Base-by-base conservation (phyloP, 805 yeast genomes). In the Isabelozyma pseudorhagii region DNA sequence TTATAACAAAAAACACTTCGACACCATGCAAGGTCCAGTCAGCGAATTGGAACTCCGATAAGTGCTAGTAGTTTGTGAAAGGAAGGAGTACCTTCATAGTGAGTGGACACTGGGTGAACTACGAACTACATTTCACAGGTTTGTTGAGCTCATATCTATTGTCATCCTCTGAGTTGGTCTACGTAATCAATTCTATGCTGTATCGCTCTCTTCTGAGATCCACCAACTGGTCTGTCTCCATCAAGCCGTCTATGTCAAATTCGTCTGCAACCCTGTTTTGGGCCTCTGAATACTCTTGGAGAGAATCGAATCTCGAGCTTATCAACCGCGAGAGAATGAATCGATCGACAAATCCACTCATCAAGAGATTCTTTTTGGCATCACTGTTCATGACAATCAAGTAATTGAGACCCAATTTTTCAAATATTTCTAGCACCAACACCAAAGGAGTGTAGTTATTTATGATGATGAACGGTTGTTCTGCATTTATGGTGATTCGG, bases 331-430 rank as follows among this genome's bases (percentile, higher is more conserved):
- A 55, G 6, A 74, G 50, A 9, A 70, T 58, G 48, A 69, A 74
- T 40, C 78, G 50, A 51, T 74, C 78, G 7, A 72, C 59, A 48
- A 71, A 72, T 11, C 79, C 79, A 11, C 60, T 49, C 62, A 71
- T 62, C 2, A 46, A 10, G 17, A 49, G 51, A 13, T 42, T 44
- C 27, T 55, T 46, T 9, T 53, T 50, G 8, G 14, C 36, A 40
- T 45, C 50, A 34, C 55, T 51, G 42, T 54, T 62, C 50, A 57
- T 52, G 11, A 74, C 59, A 1, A 70, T 60, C 13, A 69, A 57
- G 50, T 68, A 65, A 58, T 74, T 74, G 54, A 72, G 50, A 45
- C 67, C 64, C 42, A 74, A 56, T 43, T 71, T 67, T 48, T 74
- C 78, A 51, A 73, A 73, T 11, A 63, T 55, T 50, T 73, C 75